Evolutionary conservation across 495 filamentous ascomycete species (phyloP), one percentile per base, ranked within the genome.

Genomic region (Hyaloscypha bicolor): DNA sequence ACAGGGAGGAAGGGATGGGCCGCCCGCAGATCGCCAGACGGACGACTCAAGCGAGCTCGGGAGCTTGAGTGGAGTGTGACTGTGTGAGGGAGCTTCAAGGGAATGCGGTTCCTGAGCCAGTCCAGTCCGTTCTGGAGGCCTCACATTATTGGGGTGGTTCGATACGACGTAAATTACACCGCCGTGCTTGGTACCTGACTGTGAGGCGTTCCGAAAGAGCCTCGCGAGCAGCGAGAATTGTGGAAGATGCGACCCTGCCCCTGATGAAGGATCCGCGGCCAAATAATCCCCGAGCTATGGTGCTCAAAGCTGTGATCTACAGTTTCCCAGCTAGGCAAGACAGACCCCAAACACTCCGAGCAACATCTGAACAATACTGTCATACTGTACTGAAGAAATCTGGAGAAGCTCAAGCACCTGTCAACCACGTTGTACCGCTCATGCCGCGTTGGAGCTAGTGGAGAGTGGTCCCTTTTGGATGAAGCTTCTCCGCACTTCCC

Each of bases 401-500:
- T 48, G 11, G 16, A 48, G 42, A 48, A 48, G 42, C 16, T 48
- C 42, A 48, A 48, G 42, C 42, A 48, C 42, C 16, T 48, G 42
- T 11, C 42, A 12, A 11, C 11, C 8, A 48, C 16, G 4, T 48
- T 48, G 42, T 14, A 48, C 42, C 42, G 42, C 42, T 48, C 16
- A 48, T 48, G 9, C 9, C 42, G 42, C 42, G 42, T 19, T 55
- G 6, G 33, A 64, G 37, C 62, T 30, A 52, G 30, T 29, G 2
- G 62, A 52, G 62, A 51, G 45, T 22, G n/a, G 45, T 8, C 12
- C 5, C 29, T 19, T 39, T 22, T 64, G 33, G 35, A 62, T 62
- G 35, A 62, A 62, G 59, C 59, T 48, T 51, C 59, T 62, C 59
- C 59, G 22, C 37, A 62, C 21, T 37, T 60, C 32, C 59, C 37